Evolutionary conservation across 78 protist species (phyloP), one percentile per base, ranked within the genome.

Genomic region (Bodo saltans): DNA sequence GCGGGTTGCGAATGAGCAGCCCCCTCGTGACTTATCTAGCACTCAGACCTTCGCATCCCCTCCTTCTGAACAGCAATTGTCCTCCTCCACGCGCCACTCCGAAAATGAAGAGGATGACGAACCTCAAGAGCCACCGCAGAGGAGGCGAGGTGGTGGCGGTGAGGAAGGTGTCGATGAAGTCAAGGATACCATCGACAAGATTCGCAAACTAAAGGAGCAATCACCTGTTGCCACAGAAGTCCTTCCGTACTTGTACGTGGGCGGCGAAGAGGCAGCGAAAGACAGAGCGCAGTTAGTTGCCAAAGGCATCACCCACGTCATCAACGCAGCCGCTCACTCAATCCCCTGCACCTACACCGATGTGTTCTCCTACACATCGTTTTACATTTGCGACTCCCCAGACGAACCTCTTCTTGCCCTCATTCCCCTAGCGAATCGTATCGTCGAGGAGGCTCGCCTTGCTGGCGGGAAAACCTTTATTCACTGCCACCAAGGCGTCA

Each of bases 401-500:
- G 12, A 68, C 69, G 81, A 76, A 23, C 12, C 12, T 27, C 38
- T 76, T 38, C 3, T 39, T 29, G 42, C 29, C 81, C 34, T 37
- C 81, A 42, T 76, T 67, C 53, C 81, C 37, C 70, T 30, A 25
- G 35, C 17, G 30, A 38, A 4, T 26, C 35, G 17, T 3, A 2
- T 38, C 69, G 42, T 76, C 69, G 81, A 76, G 37, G 34, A 29
- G 1, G 52, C 68, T 38, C 1, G 1, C 17, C 12, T 2, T 25
- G 12, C 1, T 2, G 88, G 79, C 67, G 84, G 84, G 53, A 76
- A 68, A 25, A 32, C 53, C 35, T 34, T 74, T 0, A 74, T 85
- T 23, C 88, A 85, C 72, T 85, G 88, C 42, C 80, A 85, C 72
- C 78, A 85, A 35, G 88, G 88, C 35, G 88, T 85, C 40, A 37